Conservation (phyloP, 2,329 filamentous ascomycete genomes). For the Monilinia polystroma region DNA sequence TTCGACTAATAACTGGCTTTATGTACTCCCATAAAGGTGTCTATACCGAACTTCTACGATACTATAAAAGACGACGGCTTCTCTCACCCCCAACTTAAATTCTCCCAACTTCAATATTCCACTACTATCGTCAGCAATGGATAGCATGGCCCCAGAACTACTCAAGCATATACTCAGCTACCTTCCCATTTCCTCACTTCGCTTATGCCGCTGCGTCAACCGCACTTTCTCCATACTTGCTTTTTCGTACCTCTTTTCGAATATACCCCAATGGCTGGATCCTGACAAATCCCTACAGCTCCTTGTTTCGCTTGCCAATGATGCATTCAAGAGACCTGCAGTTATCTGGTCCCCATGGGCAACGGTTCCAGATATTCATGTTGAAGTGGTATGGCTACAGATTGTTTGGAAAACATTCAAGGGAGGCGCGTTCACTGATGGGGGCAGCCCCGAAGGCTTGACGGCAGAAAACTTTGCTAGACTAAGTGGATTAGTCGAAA, state of each 20-base stretch:
- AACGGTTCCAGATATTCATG: conserved; percentile 22
- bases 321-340: neutral
- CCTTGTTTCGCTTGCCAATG: conserved; percentile 11
- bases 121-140: conserved; percentile 22
- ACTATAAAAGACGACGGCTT: conserved; percentile 2
- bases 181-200: conserved; percentile 27
- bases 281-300: conserved; percentile 5
- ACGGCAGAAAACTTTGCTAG: conserved; percentile 29
- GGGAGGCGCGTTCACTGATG: conserved; percentile 4
- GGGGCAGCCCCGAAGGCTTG: conserved; percentile 11
- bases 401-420: conserved; percentile 29
- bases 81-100: neutral
- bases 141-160: conserved; percentile 29
- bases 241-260: conserved; percentile 26
- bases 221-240: conserved; percentile 26
- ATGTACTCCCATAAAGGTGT: neutral
- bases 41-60: neutral
- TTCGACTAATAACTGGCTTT: neutral
- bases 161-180: conserved; percentile 27
- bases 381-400: conserved; percentile 26
- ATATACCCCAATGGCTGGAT: conserved; percentile 29
- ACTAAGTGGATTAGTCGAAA: conserved; percentile 30
- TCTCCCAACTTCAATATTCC: conserved; percentile 2
- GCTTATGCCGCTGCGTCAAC: conserved; percentile 26
- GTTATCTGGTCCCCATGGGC: conserved; percentile 23